These are phyloP conservation scores for Camillea tinctor DNA, from an alignment of 2,329 filamentous ascomycete genomes.

Conservation along the genomic window DNA sequence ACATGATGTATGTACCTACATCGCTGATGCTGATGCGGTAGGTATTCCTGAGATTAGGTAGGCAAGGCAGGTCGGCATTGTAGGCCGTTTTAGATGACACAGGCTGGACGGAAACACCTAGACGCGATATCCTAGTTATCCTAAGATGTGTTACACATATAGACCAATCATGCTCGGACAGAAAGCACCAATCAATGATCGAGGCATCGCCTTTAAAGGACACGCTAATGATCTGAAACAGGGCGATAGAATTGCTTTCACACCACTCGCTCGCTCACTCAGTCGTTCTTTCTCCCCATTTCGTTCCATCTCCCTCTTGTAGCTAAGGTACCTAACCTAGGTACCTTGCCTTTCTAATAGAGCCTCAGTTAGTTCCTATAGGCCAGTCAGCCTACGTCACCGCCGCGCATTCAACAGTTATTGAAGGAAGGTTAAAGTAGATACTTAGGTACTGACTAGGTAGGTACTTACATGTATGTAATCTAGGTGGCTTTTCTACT, in stretches of 20 bases:
- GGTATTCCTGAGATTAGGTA: too few relatives aligned
- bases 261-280: constrained; percentile 1
- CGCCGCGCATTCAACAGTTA: neutral
- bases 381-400: neutral
- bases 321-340: neutral
- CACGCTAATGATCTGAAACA: constrained; percentile 21
- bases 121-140: neutral
- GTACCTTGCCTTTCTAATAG: neutral
- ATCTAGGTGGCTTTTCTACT: too few relatives aligned
- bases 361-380: neutral
- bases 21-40: too few relatives aligned
- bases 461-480: too few relatives aligned
- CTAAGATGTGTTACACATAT: neutral
- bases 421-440: neutral
- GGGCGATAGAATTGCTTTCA: constrained; percentile 7
- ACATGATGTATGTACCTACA: too few relatives aligned
- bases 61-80: too few relatives aligned
- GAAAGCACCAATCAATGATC: constrained; percentile 7
- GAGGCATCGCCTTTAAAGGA: constrained; percentile 4
- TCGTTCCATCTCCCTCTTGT: neutral
- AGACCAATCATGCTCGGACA: constrained; percentile 1
- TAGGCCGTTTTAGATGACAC: neutral
- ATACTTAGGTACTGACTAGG: too few relatives aligned
- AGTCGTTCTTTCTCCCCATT: neutral
- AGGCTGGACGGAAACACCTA: neutral